Percentiles rank a stretch among this genome's conserved stretches.
These are phyloP conservation scores for Septoria petroselini DNA, from an alignment of 2,329 filamentous ascomycete species.

Conservation along the genomic window DNA sequence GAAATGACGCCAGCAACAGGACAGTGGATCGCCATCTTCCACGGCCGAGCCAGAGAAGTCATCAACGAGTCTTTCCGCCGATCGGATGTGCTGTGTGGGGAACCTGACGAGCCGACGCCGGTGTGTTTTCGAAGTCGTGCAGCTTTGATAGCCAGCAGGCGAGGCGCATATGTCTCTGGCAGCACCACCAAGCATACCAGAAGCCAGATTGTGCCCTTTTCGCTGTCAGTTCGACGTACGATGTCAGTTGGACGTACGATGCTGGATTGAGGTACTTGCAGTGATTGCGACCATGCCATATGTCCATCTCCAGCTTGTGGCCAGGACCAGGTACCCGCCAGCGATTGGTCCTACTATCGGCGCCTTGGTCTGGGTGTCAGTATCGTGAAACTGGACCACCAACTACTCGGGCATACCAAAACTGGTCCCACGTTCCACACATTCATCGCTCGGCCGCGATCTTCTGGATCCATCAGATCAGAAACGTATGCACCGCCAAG, in stretches of 20 bases:
- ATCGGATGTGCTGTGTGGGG: conserved; percentile 16
- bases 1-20: conserved; percentile 33
- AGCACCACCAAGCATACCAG: conserved; percentile 26
- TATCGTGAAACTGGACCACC: not conserved
- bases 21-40: conserved; percentile 7
- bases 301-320: conserved; percentile 12
- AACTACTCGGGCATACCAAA: conserved; percentile 1
- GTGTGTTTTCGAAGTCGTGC: conserved; percentile 31
- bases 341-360: conserved; percentile 10
- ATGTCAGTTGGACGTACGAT: not conserved
- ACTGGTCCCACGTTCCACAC: conserved; percentile 17
- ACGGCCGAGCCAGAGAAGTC: conserved; percentile 1
- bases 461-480: conserved; percentile 22
- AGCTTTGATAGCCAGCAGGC: not conserved
- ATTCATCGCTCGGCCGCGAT: conserved; percentile 8
- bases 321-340: conserved; percentile 2
- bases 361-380: conserved; percentile 20
- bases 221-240: not conserved
- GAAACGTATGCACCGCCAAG: conserved; percentile 38
- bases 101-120: conserved; percentile 45
- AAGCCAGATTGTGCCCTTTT: conserved; percentile 3
- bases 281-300: conserved; percentile 4
- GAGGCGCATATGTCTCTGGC: conserved; percentile 1
- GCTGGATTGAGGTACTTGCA: no score
- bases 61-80: not conserved